Evolutionary conservation across 164 flowering plant genomes (phyloP).

Genomic region (Hamamelis virginiana): DNA sequence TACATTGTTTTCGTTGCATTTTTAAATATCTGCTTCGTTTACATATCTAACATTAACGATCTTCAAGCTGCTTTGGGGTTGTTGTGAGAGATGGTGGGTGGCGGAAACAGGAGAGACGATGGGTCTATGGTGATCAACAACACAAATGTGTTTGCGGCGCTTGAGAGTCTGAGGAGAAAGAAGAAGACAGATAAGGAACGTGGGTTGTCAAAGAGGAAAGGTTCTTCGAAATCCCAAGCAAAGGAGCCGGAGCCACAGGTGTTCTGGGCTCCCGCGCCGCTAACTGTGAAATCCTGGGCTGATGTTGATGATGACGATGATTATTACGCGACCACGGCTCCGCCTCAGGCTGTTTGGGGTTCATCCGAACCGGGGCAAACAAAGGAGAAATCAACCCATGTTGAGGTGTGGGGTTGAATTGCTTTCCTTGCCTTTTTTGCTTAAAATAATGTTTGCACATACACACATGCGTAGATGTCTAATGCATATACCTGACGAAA

Average conservation of each 20-base stretch:
- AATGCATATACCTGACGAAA: too few relatives aligned
- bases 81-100: conserved; percentile 26
- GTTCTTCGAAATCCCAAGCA: conserved; percentile 39
- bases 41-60: neutral
- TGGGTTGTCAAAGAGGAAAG: conserved; percentile 46
- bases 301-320: conserved; percentile 95
- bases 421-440: too few relatives aligned
- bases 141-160: conserved; percentile 48
- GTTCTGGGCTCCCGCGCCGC: conserved; percentile 76
- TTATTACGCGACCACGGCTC: conserved; percentile 71
- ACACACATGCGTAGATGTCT: too few relatives aligned
- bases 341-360: conserved; percentile 58
- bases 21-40: neutral
- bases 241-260: conserved; percentile 56
- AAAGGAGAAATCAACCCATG: conserved; percentile 32
- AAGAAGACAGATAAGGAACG: conserved; percentile 42
- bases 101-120: conserved; percentile 45
- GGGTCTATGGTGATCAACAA: conserved; percentile 37
- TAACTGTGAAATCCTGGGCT: conserved; percentile 78
- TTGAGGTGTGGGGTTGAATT: conserved; percentile 30
- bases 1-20: neutral
- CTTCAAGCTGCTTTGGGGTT: neutral
- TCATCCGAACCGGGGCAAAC: conserved; percentile 27
- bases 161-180: conserved; percentile 42
- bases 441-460: too few relatives aligned